Evolutionary conservation across 2,329 filamentous ascomycete species (phyloP).

Genomic region (Achaetomium macrosporum): DNA sequence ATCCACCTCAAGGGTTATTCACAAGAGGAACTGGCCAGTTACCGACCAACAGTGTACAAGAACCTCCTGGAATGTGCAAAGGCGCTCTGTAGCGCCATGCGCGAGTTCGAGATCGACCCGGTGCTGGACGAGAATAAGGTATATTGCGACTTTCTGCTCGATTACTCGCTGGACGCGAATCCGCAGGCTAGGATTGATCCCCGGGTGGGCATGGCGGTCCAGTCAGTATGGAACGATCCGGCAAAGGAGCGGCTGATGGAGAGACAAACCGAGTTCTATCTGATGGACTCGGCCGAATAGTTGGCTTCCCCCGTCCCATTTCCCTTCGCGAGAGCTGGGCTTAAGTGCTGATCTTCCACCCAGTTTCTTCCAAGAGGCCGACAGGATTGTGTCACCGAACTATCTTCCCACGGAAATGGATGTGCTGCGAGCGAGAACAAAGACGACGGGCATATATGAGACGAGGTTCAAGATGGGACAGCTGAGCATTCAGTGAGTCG

Average conservation of each 20-base stretch:
- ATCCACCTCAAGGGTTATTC: slow-evolving; percentile 98
- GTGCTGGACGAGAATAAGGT: slow-evolving; percentile 64
- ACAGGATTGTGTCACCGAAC: slow-evolving; percentile 73
- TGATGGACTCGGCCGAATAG: slow-evolving; percentile 99
- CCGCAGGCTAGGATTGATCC: slow-evolving; percentile 78
- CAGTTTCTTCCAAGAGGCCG: slow-evolving; percentile 94
- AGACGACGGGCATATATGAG: slow-evolving; percentile 98
- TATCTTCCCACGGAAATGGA: slow-evolving; percentile 94
- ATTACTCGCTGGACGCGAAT: slow-evolving; percentile 86
- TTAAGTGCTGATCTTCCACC: slow-evolving; percentile 20
- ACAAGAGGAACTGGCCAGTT: slow-evolving; percentile 86
- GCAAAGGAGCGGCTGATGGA: slow-evolving; percentile 79
- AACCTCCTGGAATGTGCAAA: slow-evolving; percentile 97
- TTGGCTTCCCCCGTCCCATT: slow-evolving; percentile 43
- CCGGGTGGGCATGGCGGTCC: slow-evolving; percentile 75
- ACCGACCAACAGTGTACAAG: slow-evolving; percentile 95
- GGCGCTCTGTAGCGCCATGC: slow-evolving; percentile 83
- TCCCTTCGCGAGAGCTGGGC: neutral
- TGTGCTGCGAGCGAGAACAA: slow-evolving; percentile 89
- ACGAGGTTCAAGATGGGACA: slow-evolving; percentile 98
- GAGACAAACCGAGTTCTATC: slow-evolving; percentile 94
- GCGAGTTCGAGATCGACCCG: slow-evolving; percentile 82
- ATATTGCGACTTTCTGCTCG: slow-evolving; percentile 71
- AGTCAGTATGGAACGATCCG: slow-evolving; percentile 84
- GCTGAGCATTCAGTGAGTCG: slow-evolving; percentile 89